Conservation (phyloP, 768 basidiomycete species). For the Naganishia kalamii region DNA sequence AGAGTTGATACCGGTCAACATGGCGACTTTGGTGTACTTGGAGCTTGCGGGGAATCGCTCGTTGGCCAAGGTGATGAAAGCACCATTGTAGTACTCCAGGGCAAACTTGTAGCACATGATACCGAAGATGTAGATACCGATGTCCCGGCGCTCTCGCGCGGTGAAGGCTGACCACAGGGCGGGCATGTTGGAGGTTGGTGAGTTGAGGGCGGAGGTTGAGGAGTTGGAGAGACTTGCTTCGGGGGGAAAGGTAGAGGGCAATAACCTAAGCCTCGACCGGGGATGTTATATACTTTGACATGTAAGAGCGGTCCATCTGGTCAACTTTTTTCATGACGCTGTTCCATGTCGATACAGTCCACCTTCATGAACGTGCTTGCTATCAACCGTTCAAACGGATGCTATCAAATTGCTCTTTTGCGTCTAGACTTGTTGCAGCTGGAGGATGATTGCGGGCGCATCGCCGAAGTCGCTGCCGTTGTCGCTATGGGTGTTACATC, state of each 20-base stretch:
- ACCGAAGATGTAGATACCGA: conserved; percentile 20
- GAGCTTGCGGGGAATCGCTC: conserved; percentile 29
- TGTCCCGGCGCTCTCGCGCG: conserved; percentile 16
- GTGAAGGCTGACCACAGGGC: conserved; percentile 15
- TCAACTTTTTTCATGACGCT: too few species aligned
- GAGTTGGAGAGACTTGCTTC: conserved; percentile 11
- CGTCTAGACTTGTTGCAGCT: too few species aligned
- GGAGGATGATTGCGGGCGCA: too few species aligned
- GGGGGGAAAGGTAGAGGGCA: background rate
- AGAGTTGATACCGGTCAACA: conserved; percentile 32
- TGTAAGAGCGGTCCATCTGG: too few species aligned
- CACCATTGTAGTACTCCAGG: conserved; percentile 25
- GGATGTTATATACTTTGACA: background rate
- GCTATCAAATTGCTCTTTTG: too few species aligned
- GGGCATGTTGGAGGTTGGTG: background rate
- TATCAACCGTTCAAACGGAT: too few species aligned
- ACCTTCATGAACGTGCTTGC: too few species aligned
- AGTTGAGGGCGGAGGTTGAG: background rate
- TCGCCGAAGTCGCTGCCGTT: too few species aligned
- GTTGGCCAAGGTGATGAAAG: conserved; percentile 26
- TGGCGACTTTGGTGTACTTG: conserved; percentile 34
- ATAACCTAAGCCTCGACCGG: background rate
- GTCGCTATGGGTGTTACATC: too few species aligned
- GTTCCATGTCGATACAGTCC: too few species aligned
- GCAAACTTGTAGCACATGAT: conserved; percentile 29